phyloP scores from a whole-genome alignment of 129 eudicot species.

The sunflower (Helianthus annuus) region HanXRQr2.0-SUNRISE NC_035442.2:168558609-168559108 shows the following conservation, averaged over 20 bases:
- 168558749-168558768: too few relatives aligned
- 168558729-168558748: too few relatives aligned
- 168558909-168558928: constrained; percentile 59
- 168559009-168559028: constrained; percentile 36
- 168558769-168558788: too few relatives aligned
- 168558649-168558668: too few relatives aligned
- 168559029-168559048: constrained; percentile 46
- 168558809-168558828: too few relatives aligned
- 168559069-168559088: constrained; percentile 31
- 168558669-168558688: too few relatives aligned
- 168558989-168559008: constrained; percentile 9
- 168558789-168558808: too few relatives aligned
- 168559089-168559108: background rate
- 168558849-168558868: background rate
- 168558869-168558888: background rate
- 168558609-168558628: too few relatives aligned
- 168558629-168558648: too few relatives aligned
- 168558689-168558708: too few relatives aligned
- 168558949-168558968: constrained; percentile 20
- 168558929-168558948: constrained; percentile 51
- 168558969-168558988: constrained; percentile 18
- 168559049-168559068: constrained; percentile 36
- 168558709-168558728: too few relatives aligned
- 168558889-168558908: constrained; percentile 52
- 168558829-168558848: too few relatives aligned